Evolutionary conservation across 2,329 filamentous ascomycete genomes (phyloP).

Genomic region (Fusarium domesticum): DNA sequence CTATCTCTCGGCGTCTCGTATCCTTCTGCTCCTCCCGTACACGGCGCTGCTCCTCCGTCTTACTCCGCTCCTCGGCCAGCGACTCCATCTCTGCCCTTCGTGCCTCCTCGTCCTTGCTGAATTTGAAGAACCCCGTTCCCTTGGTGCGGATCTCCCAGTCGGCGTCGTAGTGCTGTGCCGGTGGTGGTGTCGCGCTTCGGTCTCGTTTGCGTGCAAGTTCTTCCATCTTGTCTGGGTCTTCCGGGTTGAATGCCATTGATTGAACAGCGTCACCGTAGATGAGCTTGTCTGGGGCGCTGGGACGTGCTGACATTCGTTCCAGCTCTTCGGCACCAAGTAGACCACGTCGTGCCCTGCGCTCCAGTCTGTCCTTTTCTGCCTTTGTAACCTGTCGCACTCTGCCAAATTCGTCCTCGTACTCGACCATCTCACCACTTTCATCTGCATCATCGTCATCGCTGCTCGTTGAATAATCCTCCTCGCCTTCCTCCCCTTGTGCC

Average conservation of each 20-base stretch:
- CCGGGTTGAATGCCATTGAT: slow-evolving; percentile 75
- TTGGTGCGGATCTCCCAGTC: slow-evolving; percentile 79
- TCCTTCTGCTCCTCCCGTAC: slow-evolving; percentile 56
- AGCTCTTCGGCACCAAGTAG: slow-evolving; percentile 58
- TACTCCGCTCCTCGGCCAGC: slow-evolving; percentile 62
- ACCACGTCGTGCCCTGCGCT: slow-evolving; percentile 51
- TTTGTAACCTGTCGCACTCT: slow-evolving; percentile 72
- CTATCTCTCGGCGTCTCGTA: slow-evolving; percentile 59
- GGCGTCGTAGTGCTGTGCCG: slow-evolving; percentile 81
- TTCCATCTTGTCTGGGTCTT: slow-evolving; percentile 71
- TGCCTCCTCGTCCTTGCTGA: slow-evolving; percentile 70
- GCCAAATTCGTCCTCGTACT: slow-evolving; percentile 90
- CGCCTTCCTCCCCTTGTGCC: slow-evolving; percentile 63
- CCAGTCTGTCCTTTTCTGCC: slow-evolving; percentile 62
- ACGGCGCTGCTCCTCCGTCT: slow-evolving; percentile 63
- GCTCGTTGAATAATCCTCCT: slow-evolving; percentile 57
- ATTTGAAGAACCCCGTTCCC: slow-evolving; percentile 88
- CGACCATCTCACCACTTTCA: slow-evolving; percentile 62
- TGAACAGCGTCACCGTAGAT: slow-evolving; percentile 89
- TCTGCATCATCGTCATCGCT: slow-evolving; percentile 41
- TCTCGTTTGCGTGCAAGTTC: slow-evolving; percentile 75
- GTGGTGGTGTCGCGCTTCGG: slow-evolving; percentile 74
- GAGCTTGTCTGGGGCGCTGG: slow-evolving; percentile 62
- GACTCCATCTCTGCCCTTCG: slow-evolving; percentile 70
- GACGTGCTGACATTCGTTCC: slow-evolving; percentile 66